A percentile compares a stretch with the other conserved stretches of the same genome.
Evolutionary conservation across 2,329 filamentous ascomycete species (phyloP).

Genomic region (Fusarium gaditjirri): DNA sequence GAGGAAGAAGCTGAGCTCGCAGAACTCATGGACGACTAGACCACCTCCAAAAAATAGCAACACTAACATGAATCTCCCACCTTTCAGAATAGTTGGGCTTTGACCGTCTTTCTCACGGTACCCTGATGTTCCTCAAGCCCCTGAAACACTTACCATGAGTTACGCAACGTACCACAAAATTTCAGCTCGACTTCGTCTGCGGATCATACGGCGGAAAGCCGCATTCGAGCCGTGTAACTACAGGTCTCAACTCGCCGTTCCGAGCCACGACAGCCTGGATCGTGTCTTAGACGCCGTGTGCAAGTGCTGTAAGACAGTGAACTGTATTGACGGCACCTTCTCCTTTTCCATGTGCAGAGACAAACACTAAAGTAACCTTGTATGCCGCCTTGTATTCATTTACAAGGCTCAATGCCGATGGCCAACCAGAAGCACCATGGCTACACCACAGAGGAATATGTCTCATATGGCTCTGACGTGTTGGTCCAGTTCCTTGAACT

Average conservation of each 20-base stretch:
- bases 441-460: not conserved
- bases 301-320: conserved; percentile 1
- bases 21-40: conserved; percentile 82
- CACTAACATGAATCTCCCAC: not conserved
- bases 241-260: not conserved
- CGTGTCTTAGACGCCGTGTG: conserved; percentile 17
- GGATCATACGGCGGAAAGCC: not conserved
- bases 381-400: not conserved
- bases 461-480: conserved; percentile 7
- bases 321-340: not conserved
- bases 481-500: conserved; percentile 9
- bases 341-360: not conserved
- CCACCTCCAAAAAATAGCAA: not conserved
- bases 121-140: not conserved
- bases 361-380: not conserved
- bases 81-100: not conserved
- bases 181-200: conserved; percentile 28
- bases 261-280: conserved; percentile 12
- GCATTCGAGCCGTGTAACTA: not conserved
- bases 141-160: conserved; percentile 5
- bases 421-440: not conserved
- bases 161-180: conserved; percentile 16
- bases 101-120: not conserved
- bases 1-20: conserved; percentile 95
- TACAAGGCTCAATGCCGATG: not conserved